A percentile compares a stretch with the other conserved stretches of the same genome.
phyloP scores from a whole-genome alignment of 768 basidiomycete genomes.

The Saitozyma sp. region DNA sequence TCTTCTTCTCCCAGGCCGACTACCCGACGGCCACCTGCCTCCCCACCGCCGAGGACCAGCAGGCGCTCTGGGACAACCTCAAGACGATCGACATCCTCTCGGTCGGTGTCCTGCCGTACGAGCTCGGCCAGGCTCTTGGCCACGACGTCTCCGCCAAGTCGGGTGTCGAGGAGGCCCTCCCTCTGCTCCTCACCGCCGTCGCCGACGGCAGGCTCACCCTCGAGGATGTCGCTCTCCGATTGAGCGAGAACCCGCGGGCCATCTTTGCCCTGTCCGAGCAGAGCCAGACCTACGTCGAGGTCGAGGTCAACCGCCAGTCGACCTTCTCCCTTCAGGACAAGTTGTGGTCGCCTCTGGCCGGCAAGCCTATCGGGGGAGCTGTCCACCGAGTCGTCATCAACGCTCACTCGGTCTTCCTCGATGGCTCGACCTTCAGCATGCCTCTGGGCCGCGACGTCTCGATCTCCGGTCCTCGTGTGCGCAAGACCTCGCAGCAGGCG shows the following conservation, averaged over 20 bases:
- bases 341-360: slow-evolving; percentile 82
- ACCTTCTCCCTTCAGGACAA: slow-evolving; percentile 57
- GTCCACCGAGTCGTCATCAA: slow-evolving; percentile 90
- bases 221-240: slow-evolving; percentile 73
- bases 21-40: slow-evolving; percentile 67
- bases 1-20: slow-evolving; percentile 80
- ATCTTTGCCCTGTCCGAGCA: slow-evolving; percentile 92
- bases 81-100: slow-evolving; percentile 87
- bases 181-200: slow-evolving; percentile 83
- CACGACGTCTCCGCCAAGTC: slow-evolving; percentile 67
- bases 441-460: slow-evolving; percentile 56
- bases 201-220: slow-evolving; percentile 73
- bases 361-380: slow-evolving; percentile 64
- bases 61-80: slow-evolving; percentile 79
- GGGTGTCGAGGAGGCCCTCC: slow-evolving; percentile 83
- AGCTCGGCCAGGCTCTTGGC: slow-evolving; percentile 65
- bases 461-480: slow-evolving; percentile 30
- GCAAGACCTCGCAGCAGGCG: slow-evolving; percentile 47
- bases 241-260: slow-evolving; percentile 86
- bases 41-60: slow-evolving; percentile 74
- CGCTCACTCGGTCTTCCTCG: slow-evolving; percentile 83
- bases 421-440: slow-evolving; percentile 65
- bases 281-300: slow-evolving; percentile 81
- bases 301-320: slow-evolving; percentile 76
- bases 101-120: slow-evolving; percentile 78